A percentile compares a stretch with the other conserved stretches of the same genome.
Evolutionary conservation across 805 yeast species (phyloP).

Genomic region (Candida endomychidarum): DNA sequence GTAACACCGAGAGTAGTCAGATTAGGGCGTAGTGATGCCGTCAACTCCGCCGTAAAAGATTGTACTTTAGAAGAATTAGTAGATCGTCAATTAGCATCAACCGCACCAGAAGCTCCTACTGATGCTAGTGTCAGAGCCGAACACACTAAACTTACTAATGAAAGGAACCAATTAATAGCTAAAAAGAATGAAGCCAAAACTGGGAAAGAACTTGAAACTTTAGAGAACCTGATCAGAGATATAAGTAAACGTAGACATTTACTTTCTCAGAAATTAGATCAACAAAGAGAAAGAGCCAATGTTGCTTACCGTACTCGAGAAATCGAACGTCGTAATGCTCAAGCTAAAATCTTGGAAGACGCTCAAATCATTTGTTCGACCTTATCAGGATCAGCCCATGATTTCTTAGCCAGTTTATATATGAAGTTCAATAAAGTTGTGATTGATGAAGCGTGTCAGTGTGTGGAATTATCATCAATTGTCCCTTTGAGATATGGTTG

Average conservation of each 20-base stretch:
- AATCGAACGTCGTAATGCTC: slow-evolving; percentile 70
- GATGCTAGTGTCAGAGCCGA: slow-evolving; percentile 45
- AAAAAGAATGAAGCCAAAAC: slow-evolving; percentile 20
- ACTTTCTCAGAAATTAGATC: slow-evolving; percentile 72
- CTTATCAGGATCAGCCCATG: slow-evolving; percentile 92
- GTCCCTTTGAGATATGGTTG: slow-evolving; percentile 93
- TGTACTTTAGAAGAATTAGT: slow-evolving; percentile 84
- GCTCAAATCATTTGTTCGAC: slow-evolving; percentile 92
- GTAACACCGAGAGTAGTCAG: slow-evolving; percentile 74
- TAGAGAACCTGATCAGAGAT: slow-evolving; percentile 53
- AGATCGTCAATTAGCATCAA: slow-evolving; percentile 53
- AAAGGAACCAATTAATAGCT: slow-evolving; percentile 50
- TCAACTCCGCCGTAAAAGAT: slow-evolving; percentile 77
- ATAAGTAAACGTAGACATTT: slow-evolving; percentile 64
- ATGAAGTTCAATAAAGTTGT: slow-evolving; percentile 86
- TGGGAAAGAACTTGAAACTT: slow-evolving; percentile 44
- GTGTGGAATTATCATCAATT: slow-evolving; percentile 88
- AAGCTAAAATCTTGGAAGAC: slow-evolving; percentile 64
- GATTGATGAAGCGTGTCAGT: slow-evolving; percentile 96
- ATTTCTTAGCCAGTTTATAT: slow-evolving; percentile 70
- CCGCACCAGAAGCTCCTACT: slow-evolving; percentile 19
- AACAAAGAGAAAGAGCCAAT: slow-evolving; percentile 70
- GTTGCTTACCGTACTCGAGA: slow-evolving; percentile 74
- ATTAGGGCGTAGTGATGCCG: slow-evolving; percentile 86
- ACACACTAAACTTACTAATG: slow-evolving; percentile 52